Base-by-base conservation (phyloP, 2,329 filamentous ascomycete genomes). In the Colletotrichum sp. region DNA sequence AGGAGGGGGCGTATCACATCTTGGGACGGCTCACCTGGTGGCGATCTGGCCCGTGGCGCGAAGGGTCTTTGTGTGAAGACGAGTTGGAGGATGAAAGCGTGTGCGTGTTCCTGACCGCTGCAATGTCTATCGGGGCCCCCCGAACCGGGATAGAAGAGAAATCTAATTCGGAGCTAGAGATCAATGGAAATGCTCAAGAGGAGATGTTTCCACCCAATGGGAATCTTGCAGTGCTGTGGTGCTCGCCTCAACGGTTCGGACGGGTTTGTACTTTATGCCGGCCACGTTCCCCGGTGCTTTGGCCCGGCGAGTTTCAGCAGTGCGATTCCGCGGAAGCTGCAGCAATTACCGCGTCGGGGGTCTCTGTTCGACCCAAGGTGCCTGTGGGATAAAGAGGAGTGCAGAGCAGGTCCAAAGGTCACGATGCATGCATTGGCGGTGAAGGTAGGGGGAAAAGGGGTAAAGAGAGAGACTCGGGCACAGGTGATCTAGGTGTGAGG, bases 201-300 rank as follows among this genome's bases (percentile, higher is more conserved):
- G 18, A 44, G 71, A 62, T 36, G 13, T 57, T 64, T 65, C 59
- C 49, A 65, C n/a, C 36, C 26, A 57, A 69, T 69, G 34, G 26
- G 21, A 57, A 32, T 52, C 21, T 34, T 30, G 30, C 18, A 18
- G 30, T 63, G 59, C 13, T 49, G 36, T 26, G 55, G 12, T 64
- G n/a, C 8, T 15, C 16, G 15, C 62, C 24, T 64, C n/a, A 12
- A 24, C n/a, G 44, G 44, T 59, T 76, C 44, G 28, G 70, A 76
- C 21, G 74, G 16, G 36, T 57, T 69, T 44, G 55, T 52, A 18
- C 15, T 55, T 55, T 28, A 55, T 44, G 44, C 63, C 69, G 57
- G 44, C 21, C 36, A 62, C 8, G n/a, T 65, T 65, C 57, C 74
- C 57, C 70, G 65, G 70, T 76, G 74, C 57, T 73, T 39, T 68